phyloP scores from a whole-genome alignment of 2,329 filamentous ascomycete species.

The Fusarium metavorans region DNA sequence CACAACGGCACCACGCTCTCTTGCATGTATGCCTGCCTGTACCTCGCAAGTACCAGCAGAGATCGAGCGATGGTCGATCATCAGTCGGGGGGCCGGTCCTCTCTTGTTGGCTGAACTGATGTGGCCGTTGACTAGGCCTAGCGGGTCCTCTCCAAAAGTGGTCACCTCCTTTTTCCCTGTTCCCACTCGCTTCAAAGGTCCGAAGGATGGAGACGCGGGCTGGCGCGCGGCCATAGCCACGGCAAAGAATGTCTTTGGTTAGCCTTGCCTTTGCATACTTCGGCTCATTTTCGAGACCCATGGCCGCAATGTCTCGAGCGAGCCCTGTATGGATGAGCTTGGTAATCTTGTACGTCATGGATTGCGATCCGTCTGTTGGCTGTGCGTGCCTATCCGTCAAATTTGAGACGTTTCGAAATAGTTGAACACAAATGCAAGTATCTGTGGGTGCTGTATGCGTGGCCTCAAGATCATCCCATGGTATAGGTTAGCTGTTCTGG shows the following conservation, averaged over 20 bases:
- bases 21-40: slow-evolving; percentile 7
- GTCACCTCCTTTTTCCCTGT: slow-evolving; percentile 37
- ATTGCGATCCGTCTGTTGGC: slow-evolving; percentile 2
- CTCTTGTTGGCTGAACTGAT: slow-evolving; percentile 6
- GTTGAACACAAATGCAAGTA: not conserved
- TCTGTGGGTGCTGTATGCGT: not conserved
- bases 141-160: slow-evolving; percentile 17
- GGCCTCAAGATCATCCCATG: not conserved
- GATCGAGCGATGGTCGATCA: slow-evolving; percentile 23
- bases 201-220: slow-evolving; percentile 9
- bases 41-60: slow-evolving; percentile 7
- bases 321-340: not conserved
- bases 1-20: not conserved
- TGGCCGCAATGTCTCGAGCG: not conserved
- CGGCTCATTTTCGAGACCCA: slow-evolving; percentile 12
- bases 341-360: slow-evolving; percentile 9
- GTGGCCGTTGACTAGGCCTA: not conserved
- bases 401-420: slow-evolving; percentile 21
- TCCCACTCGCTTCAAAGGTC: slow-evolving; percentile 16
- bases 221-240: not conserved
- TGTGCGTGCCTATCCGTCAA: not conserved
- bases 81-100: slow-evolving; percentile 5
- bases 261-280: not conserved
- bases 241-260: not conserved
- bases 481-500: not conserved